phyloP scores from a whole-genome alignment of 306 rosid species.

The Senna siamea region DNA sequence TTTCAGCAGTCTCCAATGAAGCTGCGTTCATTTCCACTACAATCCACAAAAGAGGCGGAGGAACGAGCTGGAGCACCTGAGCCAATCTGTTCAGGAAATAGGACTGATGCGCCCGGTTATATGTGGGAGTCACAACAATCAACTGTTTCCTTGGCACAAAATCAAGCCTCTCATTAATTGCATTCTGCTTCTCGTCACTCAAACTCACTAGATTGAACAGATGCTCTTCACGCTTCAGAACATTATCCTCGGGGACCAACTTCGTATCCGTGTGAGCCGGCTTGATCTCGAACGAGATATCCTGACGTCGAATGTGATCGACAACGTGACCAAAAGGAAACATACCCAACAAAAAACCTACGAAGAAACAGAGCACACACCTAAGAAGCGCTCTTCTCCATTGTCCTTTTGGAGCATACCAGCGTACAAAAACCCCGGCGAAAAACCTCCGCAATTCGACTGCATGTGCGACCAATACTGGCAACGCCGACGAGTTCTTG shows the following conservation, averaged over 20 bases:
- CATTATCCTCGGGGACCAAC: constrained; percentile 30
- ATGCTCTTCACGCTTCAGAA: background rate
- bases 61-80: constrained; percentile 75
- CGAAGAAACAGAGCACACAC: constrained; percentile 66
- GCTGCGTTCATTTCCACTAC: constrained; percentile 83
- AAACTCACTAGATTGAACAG: constrained; percentile 43
- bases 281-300: constrained; percentile 62
- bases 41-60: constrained; percentile 82
- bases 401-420: constrained; percentile 55
- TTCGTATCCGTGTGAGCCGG: constrained; percentile 50
- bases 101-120: constrained; percentile 67
- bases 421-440: constrained; percentile 48
- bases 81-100: constrained; percentile 80
- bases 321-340: constrained; percentile 68
- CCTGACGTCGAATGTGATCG: constrained; percentile 48
- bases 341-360: constrained; percentile 75
- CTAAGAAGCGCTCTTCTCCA: constrained; percentile 60
- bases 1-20: constrained; percentile 82
- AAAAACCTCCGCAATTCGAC: constrained; percentile 46
- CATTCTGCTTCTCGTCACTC: constrained; percentile 24
- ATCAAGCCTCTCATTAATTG: constrained; percentile 31
- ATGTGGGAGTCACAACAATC: constrained; percentile 85
- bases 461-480: constrained; percentile 40
- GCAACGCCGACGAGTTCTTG: constrained; percentile 55
- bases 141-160: constrained; percentile 71